phyloP scores from a whole-genome alignment of 805 yeast genomes.

The Ogataea nakhonphanomensis region DNA sequence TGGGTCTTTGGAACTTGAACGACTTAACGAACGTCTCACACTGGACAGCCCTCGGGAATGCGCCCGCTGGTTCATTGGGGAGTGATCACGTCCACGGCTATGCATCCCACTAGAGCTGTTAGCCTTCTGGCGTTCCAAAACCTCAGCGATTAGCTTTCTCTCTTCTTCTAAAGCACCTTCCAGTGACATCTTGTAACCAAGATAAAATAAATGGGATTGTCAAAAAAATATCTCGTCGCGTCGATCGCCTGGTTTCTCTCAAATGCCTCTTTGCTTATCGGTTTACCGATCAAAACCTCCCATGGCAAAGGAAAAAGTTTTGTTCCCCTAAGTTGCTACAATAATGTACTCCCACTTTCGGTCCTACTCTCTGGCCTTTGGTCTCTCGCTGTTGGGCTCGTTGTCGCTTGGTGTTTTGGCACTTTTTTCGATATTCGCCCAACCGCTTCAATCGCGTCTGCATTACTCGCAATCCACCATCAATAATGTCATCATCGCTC shows the following conservation, averaged over 20 bases:
- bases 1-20: constrained; percentile 19
- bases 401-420: constrained; percentile 32
- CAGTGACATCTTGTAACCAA: constrained; percentile 26
- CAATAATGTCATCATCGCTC: constrained; percentile 70
- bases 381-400: constrained; percentile 28
- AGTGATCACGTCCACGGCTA: constrained; percentile 22
- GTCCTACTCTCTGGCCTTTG: constrained; percentile 24
- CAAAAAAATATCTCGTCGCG: constrained; percentile 4
- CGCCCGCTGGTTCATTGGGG: constrained; percentile 13
- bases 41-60: constrained; percentile 25
- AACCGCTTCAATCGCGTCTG: constrained; percentile 55
- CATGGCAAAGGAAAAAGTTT: constrained; percentile 1
- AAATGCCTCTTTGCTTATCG: constrained; percentile 2
- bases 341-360: constrained; percentile 7
- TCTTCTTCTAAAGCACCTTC: constrained; percentile 36
- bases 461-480: constrained; percentile 59
- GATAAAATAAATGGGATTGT: constrained; percentile 1
- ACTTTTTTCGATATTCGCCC: constrained; percentile 60
- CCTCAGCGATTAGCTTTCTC: constrained; percentile 29
- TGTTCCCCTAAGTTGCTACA: not conserved
- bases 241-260: no score
- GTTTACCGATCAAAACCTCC: constrained; percentile 8
- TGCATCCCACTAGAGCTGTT: constrained; percentile 9
- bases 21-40: constrained; percentile 23
- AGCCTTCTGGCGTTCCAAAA: constrained; percentile 28